Conservation (phyloP, 305 asterid species). For the Fraxinus latifolia region DNA sequence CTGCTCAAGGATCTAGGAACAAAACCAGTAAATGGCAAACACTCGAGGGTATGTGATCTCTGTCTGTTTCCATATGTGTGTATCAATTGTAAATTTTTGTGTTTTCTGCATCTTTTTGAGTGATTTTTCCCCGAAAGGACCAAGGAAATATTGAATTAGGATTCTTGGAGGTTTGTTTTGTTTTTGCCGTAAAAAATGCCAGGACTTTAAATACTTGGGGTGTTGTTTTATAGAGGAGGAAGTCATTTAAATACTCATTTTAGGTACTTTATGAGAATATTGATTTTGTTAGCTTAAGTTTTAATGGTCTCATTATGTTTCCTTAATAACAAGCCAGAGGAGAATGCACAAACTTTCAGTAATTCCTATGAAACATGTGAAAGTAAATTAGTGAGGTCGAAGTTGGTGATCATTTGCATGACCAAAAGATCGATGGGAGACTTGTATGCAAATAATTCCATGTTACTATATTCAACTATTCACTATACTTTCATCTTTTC, state of each 20-base stretch:
- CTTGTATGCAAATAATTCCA: not conserved
- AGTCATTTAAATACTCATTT: not conserved
- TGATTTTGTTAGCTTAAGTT: not conserved
- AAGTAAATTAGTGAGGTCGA: not conserved
- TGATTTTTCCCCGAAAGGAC: not conserved
- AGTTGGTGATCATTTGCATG: not conserved
- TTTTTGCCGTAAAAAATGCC: not conserved
- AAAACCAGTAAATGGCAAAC: conserved; percentile 45
- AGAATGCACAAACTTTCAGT: not conserved
- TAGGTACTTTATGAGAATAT: not conserved
- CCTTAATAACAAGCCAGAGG: not conserved
- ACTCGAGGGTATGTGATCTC: conserved; percentile 35
- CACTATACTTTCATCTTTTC: not conserved
- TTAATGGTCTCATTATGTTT: not conserved
- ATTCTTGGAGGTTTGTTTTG: not conserved
- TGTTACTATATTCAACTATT: not conserved
- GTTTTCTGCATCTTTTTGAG: conserved; percentile 2
- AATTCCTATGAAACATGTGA: not conserved
- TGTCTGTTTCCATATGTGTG: not conserved
- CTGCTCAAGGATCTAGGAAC: conserved; percentile 47
- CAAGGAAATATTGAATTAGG: not conserved
- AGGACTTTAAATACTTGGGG: not conserved
- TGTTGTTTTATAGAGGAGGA: not conserved
- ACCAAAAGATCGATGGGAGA: not conserved
- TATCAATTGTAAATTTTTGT: not conserved